Evolutionary conservation across 495 filamentous ascomycete species (phyloP), one percentile per base, ranked within the genome.

Genomic region (Penicillium cinerascens): DNA sequence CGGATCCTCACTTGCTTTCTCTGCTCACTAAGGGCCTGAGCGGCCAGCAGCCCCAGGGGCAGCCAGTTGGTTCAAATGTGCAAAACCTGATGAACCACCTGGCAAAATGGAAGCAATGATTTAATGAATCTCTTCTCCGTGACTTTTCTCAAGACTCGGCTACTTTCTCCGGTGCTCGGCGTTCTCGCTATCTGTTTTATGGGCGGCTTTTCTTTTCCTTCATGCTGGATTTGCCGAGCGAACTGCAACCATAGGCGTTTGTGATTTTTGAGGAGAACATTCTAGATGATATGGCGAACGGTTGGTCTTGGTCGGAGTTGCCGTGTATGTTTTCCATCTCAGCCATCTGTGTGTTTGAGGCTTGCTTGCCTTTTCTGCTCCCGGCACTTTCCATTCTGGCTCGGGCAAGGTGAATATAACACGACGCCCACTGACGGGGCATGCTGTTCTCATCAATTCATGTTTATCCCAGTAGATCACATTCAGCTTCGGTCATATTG

Each of bases 21-120:
- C 60, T 81, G 9, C 57, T 81, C 20, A 68, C 69, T 2, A 78
- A 73, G 46, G 72, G 71, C 22, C 51, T 71, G 21, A 66, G 65
- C 42, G 64, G 60, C 47, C 70, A 69, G 44, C 72, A 70, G 52
- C 63, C 61, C 39, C 75, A 81, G 56, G 67, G 66, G 33, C 74
- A 77, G 43, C 49, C 64, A 35, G 54, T 69, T 40, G 60, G 64
- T 39, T 62, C 69, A 29, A 75, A 83, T 61, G 76, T 86, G 51
- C 79, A 83, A 58, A 80, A 82, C 55, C 72, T 86, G 42, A 79
- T 85, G 76, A 77, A 79, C 46, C 82, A 85, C 54, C 64, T 86
- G 56, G 71, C 79, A 10, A 82, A 78, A 62, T 85, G 81, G 72
- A 81, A 77, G 61, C 78, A 80, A 69, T 82, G 72, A 79, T 52